Percentiles rank a stretch among this genome's conserved stretches.
Conservation (phyloP, 352 stramenopile genomes). For the Pythium utonaiense region DNA sequence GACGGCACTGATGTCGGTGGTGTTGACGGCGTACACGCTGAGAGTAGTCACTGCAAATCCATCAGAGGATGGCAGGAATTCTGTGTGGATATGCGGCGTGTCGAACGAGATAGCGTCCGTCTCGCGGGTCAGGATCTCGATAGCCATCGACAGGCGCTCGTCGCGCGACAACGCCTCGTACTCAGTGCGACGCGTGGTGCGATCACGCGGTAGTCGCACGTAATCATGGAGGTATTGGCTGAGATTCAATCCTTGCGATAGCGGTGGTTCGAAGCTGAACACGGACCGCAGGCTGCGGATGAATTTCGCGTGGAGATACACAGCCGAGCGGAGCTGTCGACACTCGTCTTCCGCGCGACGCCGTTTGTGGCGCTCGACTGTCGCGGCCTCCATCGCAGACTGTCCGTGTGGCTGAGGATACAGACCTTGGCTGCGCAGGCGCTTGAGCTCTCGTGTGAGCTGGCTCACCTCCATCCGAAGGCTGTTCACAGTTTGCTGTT, state of each 20-base stretch:
- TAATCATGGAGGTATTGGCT: constrained; percentile 3
- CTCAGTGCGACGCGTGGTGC: constrained; percentile 4
- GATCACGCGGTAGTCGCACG: constrained; percentile 5
- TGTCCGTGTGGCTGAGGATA: not conserved
- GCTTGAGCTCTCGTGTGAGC: not conserved
- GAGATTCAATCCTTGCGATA: too few relatives aligned
- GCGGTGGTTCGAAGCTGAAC: too few relatives aligned
- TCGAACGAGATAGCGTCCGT: not conserved
- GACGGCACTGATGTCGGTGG: constrained; percentile 13
- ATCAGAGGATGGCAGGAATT: not conserved
- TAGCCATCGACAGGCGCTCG: constrained; percentile 4
- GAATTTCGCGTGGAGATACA: constrained; percentile 14
- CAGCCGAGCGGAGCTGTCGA: not conserved
- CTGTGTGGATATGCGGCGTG: not conserved
- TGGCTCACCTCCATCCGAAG: not conserved
- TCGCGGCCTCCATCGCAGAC: not conserved
- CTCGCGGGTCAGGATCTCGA: constrained; percentile 9
- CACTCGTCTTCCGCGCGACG: constrained; percentile 12
- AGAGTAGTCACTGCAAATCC: constrained; percentile 24
- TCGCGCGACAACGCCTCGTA: constrained; percentile 9
- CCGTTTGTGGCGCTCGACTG: constrained; percentile 1
- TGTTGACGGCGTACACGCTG: constrained; percentile 32
- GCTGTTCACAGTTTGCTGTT: too few relatives aligned
- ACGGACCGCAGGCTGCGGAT: not conserved
- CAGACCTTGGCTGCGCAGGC: not conserved